Evolutionary conservation across 257 asterid species (phyloP), one percentile per base, ranked within the genome.

Genomic region (Pogostemon cablin): DNA sequence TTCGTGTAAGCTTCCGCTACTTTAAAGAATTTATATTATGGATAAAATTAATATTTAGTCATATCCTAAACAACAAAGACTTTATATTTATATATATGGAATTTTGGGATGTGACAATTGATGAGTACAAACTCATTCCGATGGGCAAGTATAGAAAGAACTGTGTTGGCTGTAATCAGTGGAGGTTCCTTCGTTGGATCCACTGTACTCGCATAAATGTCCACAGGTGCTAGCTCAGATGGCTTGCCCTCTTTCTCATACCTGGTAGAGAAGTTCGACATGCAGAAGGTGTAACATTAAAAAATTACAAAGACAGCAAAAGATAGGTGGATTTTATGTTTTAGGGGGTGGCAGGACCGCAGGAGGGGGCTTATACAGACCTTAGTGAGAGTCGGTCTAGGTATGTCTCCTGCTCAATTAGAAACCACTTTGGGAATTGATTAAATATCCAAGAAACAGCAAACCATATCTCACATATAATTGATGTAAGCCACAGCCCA

Each of bases 131-230:
- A n/a, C n/a, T n/a, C n/a, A n/a, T n/a, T n/a, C n/a, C n/a, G n/a
- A n/a, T n/a, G n/a, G n/a, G 98, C 93, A 60, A 93, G 97, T 56
- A 93, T 93, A 73, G 98, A 93, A 50, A 93, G 96, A 71, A 93
- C 98, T 0, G 98, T 93, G 76, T 90, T 92, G 61, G 98, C 98
- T 15, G 98, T 92, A 71, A 92, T 92, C 68, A 92, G 98, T 12
- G 98, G 98, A 63, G 98, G 98, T 69, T 92, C 98, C 78, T 92
- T 92, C 89, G 83, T 0, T 20, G 98, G 98, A 73, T 93, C 98
- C 87, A 93, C 98, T 0, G 98, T 93, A 87, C 98, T 93, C 72
- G 90, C 98, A 74, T 67, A 93, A 72, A 93, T 35, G 75, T 93
- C 98, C 43, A 93, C 84, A 7, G 90, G n/a, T 65, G 95, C 87